These are phyloP conservation scores for Liriodendron chinense DNA, from an alignment of 164 flowering plant genomes.

Conservation along the genomic window DNA sequence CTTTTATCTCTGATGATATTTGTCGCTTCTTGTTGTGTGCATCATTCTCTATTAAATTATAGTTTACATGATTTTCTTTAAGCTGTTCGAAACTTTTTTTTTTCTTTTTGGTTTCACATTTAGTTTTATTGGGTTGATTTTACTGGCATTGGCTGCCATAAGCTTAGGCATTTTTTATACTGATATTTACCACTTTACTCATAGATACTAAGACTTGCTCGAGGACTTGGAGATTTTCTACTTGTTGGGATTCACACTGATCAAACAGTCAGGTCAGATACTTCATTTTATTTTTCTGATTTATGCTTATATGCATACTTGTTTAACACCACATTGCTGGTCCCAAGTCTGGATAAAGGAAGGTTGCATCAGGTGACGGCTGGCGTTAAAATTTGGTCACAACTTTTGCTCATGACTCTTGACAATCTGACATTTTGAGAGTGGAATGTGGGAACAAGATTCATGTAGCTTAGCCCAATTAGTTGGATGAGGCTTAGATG, in stretches of 20 bases:
- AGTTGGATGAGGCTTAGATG: too few relatives aligned
- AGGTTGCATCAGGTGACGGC: too few relatives aligned
- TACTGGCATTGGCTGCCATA: neutral
- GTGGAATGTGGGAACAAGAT: too few relatives aligned
- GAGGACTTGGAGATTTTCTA: slow-evolving; percentile 91
- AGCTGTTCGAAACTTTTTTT: neutral
- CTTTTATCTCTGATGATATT: neutral
- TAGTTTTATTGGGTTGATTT: neutral
- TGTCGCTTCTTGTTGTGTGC: neutral
- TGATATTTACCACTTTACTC: slow-evolving; percentile 9
- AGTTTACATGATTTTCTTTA: neutral
- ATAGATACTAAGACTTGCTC: slow-evolving; percentile 81
- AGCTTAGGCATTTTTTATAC: neutral
- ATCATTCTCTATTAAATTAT: neutral
- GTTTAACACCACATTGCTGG: slow-evolving; percentile 3
- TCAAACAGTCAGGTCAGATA: slow-evolving; percentile 81
- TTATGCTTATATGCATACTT: neutral
- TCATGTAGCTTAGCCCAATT: too few relatives aligned
- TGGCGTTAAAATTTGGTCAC: too few relatives aligned
- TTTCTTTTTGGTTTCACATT: neutral
- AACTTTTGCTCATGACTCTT: too few relatives aligned
- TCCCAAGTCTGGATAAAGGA: too few relatives aligned
- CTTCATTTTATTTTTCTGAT: slow-evolving; percentile 7
- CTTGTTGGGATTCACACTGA: slow-evolving; percentile 96
- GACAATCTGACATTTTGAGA: too few relatives aligned